Base-by-base conservation (phyloP, 2,329 filamentous ascomycete genomes). In the Pezicula rhizophila region DNA sequence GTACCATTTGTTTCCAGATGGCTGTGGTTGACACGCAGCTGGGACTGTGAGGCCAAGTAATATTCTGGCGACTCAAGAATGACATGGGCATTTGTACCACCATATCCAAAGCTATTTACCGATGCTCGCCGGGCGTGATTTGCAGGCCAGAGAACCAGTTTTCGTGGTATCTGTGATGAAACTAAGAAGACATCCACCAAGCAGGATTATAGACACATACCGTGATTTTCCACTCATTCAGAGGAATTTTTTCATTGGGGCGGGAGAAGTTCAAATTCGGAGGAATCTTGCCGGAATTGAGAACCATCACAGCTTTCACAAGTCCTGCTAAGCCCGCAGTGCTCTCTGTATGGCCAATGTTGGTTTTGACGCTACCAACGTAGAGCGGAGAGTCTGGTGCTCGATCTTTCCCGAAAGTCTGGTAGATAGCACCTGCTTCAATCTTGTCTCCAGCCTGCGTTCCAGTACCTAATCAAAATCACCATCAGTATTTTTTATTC, bases 211-310 rank as follows among this genome's bases (percentile, higher is more conserved):
- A 11, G 34, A 37, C 34, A 37, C 34, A 1, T 37, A 65, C 62
- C 51, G 62, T 59, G 2, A 67, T 46, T 3, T 61, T 64, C 64
- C 63, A 66, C 7, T 62, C 55, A 3, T 63, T 53, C 1, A 60
- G 28, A n/a, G 43, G 33, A 25, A 45, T 45, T 2, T 63, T 63
- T 52, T 15, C 26, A 12, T 45, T 45, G 17, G 42, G 42, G n/a
- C 14, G 28, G 8, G 15, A 18, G 26, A 34, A 45, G 7, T 34
- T 34, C 8, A 45, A 8, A 17, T 18, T 45, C 14, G 42, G 26
- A 11, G 66, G 62, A 18, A 70, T 64, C 12, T 68, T 60, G 1
- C 64, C 64, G 31, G 64, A 63, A 25, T 37, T 11, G n/a, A 43
- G 28, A 38, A 25, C 40, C 4, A 48, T 11, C 10, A 34, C 39